Conservation (phyloP, 2,329 filamentous ascomycete species). For the Golovinomyces cichoracearum region DNA sequence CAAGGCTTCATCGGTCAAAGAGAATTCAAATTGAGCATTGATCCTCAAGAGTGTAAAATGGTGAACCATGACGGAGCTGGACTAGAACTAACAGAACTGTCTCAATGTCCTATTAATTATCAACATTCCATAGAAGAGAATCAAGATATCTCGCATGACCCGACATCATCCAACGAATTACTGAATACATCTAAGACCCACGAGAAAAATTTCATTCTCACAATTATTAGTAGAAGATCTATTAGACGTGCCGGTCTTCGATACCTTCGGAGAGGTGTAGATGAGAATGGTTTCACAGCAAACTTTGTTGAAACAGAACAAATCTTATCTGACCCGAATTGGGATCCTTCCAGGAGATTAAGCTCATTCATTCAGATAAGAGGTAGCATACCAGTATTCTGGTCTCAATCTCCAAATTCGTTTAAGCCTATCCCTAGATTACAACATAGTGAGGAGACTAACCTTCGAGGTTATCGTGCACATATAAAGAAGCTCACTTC, state of each 20-base stretch:
- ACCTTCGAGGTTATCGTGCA: slow-evolving; percentile 48
- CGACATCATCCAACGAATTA: neutral
- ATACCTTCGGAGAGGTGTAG: slow-evolving; percentile 70
- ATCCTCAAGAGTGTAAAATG: slow-evolving; percentile 10
- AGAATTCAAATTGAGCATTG: slow-evolving; percentile 44
- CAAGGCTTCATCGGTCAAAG: slow-evolving; percentile 85
- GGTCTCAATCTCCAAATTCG: slow-evolving; percentile 81
- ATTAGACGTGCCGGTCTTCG: slow-evolving; percentile 64
- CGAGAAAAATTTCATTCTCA: slow-evolving; percentile 30
- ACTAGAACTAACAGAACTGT: slow-evolving; percentile 19
- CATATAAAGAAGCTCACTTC: slow-evolving; percentile 49
- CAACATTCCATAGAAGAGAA: neutral
- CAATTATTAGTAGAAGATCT: slow-evolving; percentile 71
- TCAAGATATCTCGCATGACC: neutral
- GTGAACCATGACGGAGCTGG: slow-evolving; percentile 20
- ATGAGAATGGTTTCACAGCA: slow-evolving; percentile 68
- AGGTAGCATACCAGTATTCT: slow-evolving; percentile 83
- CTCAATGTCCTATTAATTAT: slow-evolving; percentile 15
- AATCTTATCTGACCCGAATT: slow-evolving; percentile 47
- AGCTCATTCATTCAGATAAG: slow-evolving; percentile 72
- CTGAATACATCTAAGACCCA: neutral
- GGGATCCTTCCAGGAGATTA: slow-evolving; percentile 33
- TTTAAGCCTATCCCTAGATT: slow-evolving; percentile 66
- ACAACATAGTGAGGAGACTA: slow-evolving; percentile 56
- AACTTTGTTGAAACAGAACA: slow-evolving; percentile 93